phyloP scores from a whole-genome alignment of 768 basidiomycete species.

The Panaeolus papilionaceus region DNA sequence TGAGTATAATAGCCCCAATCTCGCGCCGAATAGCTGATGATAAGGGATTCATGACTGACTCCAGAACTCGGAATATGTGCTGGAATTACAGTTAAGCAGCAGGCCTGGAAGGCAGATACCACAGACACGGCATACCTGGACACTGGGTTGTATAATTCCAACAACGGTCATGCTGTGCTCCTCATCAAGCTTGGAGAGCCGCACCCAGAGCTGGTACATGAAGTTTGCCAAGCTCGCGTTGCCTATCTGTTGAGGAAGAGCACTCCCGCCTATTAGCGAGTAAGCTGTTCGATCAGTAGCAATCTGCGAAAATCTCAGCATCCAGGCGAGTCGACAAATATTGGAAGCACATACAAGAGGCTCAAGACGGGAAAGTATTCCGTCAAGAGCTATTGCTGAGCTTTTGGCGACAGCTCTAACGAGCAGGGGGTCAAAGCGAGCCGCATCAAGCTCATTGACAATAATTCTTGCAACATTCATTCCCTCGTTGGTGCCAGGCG shows the following conservation, averaged over 20 bases:
- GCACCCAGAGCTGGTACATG: conserved; percentile 77
- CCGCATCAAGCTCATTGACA: conserved; percentile 92
- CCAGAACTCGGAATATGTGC: conserved; percentile 59
- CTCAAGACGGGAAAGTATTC: conserved; percentile 67
- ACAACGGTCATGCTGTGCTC: conserved; percentile 72
- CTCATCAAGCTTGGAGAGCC: conserved; percentile 66
- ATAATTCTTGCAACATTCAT: conserved; percentile 76
- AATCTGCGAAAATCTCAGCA: conserved; percentile 48
- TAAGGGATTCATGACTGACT: conserved; percentile 66
- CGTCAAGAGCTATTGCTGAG: conserved; percentile 72
- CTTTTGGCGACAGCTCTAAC: conserved; percentile 81
- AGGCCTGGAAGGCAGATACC: background rate
- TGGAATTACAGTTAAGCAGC: conserved; percentile 30
- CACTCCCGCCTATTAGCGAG: conserved; percentile 74
- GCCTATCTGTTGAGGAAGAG: conserved; percentile 77
- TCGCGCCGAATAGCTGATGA: conserved; percentile 79
- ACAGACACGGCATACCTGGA: conserved; percentile 55
- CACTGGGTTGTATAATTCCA: conserved; percentile 55
- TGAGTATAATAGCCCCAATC: conserved; percentile 75
- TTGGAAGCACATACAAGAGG: conserved; percentile 59
- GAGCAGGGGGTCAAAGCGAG: conserved; percentile 90
- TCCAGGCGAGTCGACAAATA: background rate
- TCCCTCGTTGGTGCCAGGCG: conserved; percentile 81
- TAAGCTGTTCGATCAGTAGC: conserved; percentile 80
- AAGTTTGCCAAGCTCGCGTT: conserved; percentile 84